Evolutionary conservation across 2,329 filamentous ascomycete genomes (phyloP), one percentile per base, ranked within the genome.

Genomic region (Laburnicola sp.): DNA sequence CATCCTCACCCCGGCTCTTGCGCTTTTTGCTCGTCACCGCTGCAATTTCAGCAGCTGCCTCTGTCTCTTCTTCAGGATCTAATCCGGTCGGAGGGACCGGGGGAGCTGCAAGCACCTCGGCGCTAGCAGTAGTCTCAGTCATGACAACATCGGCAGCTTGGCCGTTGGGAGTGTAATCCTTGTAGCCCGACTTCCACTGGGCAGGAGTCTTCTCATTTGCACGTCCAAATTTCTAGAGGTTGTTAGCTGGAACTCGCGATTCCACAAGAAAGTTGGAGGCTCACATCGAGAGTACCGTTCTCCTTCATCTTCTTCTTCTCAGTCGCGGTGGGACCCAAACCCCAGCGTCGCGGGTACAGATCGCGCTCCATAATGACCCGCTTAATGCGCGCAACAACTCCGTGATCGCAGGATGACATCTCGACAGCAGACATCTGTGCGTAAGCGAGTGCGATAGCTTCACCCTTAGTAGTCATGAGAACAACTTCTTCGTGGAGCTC

Each of bases 271-370:
- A 7, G 8, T 2, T 6, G 28, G 8, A 21, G 39, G 26, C 81
- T 72, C 71, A 84, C 81, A 81, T 99, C 94, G 54, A 99, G 87
- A 79, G 97, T 96, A 75, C 94, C 94, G 63, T 91, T 89, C 46
- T 92, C 90, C 86, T 97, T 97, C 81, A 99, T 86, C 85, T 97
- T 97, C 88, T 99, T 99, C 86, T 99, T 99, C 83, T 97, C 91
- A 42, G 88, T 78, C 43, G 94, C 94, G 54, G 93, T 87, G 46
- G 94, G 93, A 56, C 94, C 94, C 71, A 97, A 85, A 62, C 94
- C 94, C 94, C 94, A 99, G 81, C 93, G 83, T 74, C 91, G 85
- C 58, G 94, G 94, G 83, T 99, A 99, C 53, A 97, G 82, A 74
- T 97, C 94, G 67, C 94, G 89, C 82, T 99, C 94, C 94, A 99